Evolutionary conservation across 1,284 basidiomycete species (phyloP).

Genomic region (Ustilago shanxiensis): DNA sequence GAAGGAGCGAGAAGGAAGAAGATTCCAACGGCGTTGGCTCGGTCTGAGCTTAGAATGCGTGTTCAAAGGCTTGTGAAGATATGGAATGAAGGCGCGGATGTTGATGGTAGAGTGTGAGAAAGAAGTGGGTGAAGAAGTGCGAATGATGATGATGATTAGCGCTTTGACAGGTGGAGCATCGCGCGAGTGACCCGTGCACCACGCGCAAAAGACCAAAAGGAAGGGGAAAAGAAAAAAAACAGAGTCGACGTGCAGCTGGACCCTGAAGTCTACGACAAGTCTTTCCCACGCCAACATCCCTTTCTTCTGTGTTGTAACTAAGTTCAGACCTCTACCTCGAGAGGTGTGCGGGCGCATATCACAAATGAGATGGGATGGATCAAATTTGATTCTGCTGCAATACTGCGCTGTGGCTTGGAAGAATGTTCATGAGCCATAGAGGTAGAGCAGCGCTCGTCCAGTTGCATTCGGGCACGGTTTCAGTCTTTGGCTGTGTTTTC

Average conservation of each 20-base stretch:
- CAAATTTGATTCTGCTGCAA: background rate
- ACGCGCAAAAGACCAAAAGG: background rate
- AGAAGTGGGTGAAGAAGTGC: background rate
- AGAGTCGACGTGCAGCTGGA: background rate
- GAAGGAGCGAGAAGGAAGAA: too few species aligned
- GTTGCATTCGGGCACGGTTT: background rate
- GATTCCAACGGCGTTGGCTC: too few species aligned
- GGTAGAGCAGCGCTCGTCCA: background rate
- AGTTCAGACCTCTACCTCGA: background rate
- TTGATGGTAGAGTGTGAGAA: background rate
- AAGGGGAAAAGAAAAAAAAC: too few species aligned
- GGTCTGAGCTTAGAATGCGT: too few species aligned
- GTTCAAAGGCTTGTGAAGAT: too few species aligned
- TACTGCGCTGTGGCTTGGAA: background rate
- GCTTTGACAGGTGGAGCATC: constrained; percentile 1
- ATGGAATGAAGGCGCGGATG: too few species aligned
- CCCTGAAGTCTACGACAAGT: too few species aligned
- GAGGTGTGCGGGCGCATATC: too few species aligned
- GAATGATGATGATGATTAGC: background rate
- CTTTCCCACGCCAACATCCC: background rate
- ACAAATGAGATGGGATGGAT: too few species aligned
- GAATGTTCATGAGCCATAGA: background rate
- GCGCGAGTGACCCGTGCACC: background rate
- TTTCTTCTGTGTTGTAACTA: background rate
- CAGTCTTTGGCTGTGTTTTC: background rate